Conservation (phyloP, 371 early-diverging fungal species). For the Coemansia sp. region DNA sequence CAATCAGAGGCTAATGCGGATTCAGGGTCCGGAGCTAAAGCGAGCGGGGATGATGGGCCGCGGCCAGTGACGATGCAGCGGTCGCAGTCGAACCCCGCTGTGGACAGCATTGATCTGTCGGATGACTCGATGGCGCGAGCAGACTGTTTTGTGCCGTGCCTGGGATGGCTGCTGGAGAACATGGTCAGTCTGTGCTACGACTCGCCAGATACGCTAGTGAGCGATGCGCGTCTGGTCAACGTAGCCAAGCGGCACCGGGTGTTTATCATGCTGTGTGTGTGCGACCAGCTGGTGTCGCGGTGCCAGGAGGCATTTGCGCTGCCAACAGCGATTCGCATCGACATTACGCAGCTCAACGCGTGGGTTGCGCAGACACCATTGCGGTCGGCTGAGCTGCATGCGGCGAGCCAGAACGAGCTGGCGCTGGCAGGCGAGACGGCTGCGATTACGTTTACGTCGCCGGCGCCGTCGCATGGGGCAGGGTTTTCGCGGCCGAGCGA, state of each 20-base stretch:
- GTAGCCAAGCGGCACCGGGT: constrained; percentile 72
- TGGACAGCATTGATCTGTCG: constrained; percentile 31
- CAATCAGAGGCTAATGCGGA: not conserved
- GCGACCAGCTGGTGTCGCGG: constrained; percentile 47
- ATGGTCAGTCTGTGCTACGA: constrained; percentile 60
- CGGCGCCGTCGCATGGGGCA: constrained; percentile 8
- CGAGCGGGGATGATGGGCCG: not conserved
- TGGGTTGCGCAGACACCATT: constrained; percentile 42
- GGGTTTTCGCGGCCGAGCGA: constrained; percentile 32
- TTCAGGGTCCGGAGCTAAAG: not conserved
- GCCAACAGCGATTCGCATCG: constrained; percentile 49
- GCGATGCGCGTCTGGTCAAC: constrained; percentile 58
- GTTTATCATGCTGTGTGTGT: constrained; percentile 63
- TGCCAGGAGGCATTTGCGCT: constrained; percentile 51
- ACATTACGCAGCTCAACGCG: constrained; percentile 28
- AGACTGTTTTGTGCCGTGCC: constrained; percentile 56
- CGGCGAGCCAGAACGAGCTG: constrained; percentile 16
- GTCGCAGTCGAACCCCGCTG: constrained; percentile 30
- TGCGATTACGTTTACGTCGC: constrained; percentile 33
- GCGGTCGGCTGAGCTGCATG: constrained; percentile 26
- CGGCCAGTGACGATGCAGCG: constrained; percentile 22
- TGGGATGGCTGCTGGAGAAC: constrained; percentile 60
- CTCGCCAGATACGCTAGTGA: constrained; percentile 56
- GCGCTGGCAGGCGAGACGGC: constrained; percentile 9
- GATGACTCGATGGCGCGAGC: constrained; percentile 47